phyloP scores from a whole-genome alignment of 2,329 filamentous ascomycete genomes.

The Neopestalotiopsis clavispora region DNA sequence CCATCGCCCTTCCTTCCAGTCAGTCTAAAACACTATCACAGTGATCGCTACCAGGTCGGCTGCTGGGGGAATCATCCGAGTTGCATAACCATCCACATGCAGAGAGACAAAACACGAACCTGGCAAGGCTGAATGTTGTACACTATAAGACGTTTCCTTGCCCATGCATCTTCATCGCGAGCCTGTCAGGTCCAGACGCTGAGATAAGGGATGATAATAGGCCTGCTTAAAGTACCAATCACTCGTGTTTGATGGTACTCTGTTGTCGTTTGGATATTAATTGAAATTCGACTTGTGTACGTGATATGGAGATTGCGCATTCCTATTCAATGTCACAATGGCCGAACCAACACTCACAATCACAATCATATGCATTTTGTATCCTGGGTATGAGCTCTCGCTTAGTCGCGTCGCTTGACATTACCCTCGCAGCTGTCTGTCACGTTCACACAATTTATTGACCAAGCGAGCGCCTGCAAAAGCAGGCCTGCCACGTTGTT shows the following conservation, averaged over 20 bases:
- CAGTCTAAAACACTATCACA: not conserved
- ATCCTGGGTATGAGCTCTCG: not conserved
- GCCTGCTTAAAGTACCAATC: too few relatives aligned
- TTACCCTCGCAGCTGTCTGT: not conserved
- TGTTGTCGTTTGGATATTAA: too few relatives aligned
- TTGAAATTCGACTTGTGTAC: too few relatives aligned
- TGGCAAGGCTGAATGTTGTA: not conserved
- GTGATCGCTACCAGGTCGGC: not conserved
- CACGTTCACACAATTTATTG: not conserved
- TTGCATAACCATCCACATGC: not conserved
- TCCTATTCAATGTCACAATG: too few relatives aligned
- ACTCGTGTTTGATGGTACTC: too few relatives aligned
- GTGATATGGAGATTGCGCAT: too few relatives aligned
- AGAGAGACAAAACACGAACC: not conserved
- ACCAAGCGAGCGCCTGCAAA: not conserved
- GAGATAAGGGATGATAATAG: not conserved
- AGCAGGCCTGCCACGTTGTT: constrained; percentile 17
- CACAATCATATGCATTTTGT: not conserved
- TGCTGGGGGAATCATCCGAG: not conserved
- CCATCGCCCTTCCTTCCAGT: not conserved
- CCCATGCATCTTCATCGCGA: not conserved
- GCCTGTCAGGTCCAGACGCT: not conserved
- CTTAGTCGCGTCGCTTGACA: not conserved
- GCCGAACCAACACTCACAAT: too few relatives aligned
- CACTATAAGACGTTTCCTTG: not conserved